Evolutionary conservation across 192 early-diverging fungal species (phyloP), one percentile per base, ranked within the genome.

Genomic region (Backusella westeae): DNA sequence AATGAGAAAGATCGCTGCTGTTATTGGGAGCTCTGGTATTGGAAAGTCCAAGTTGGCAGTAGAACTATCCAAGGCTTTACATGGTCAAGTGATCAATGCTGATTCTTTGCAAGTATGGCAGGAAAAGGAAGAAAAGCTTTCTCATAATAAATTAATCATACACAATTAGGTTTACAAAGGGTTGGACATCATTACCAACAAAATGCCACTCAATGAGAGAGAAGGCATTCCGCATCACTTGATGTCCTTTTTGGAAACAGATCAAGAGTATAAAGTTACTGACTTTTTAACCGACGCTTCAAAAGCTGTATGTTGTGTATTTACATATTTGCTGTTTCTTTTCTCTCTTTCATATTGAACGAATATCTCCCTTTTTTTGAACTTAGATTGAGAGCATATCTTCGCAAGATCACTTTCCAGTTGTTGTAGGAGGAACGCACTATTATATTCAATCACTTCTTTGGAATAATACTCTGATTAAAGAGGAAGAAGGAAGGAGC

Each of bases 41-140:
- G 98, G 98, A n/a, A 99, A 99, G 78, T 95, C 95, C n/a, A 88
- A 96, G 77, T 83, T 99, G 10, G 92, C 94, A 6, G 90, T 99
- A 36, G 92, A 98, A 76, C 79, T 99, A 29, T 92, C 95, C 4
- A 88, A 94, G 44, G 88, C 89, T 7, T 68, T 98, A 5, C 77
- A 88, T 49, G 97, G 96, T 29, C 95, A 98, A 75, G 88, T 97
- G 46, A 95, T 99, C 77, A 98, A 98, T 80, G 94, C 93, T 1
- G 98, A 99, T 77, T 92, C 98, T 7, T 89, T 99, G 85, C 98
- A 99, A 89, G 91, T 93, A 85, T 56, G 76, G 41, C 44, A 32
- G 34, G 0, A 71, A 70, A n/a, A 10, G 17, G 10, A 21, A 19
- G 71, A 70, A n/a, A 29, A 42, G 6, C 17, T 34, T 8, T 6